phyloP scores from a whole-genome alignment of 768 basidiomycete species.

The Russula ochroleuca region DNA sequence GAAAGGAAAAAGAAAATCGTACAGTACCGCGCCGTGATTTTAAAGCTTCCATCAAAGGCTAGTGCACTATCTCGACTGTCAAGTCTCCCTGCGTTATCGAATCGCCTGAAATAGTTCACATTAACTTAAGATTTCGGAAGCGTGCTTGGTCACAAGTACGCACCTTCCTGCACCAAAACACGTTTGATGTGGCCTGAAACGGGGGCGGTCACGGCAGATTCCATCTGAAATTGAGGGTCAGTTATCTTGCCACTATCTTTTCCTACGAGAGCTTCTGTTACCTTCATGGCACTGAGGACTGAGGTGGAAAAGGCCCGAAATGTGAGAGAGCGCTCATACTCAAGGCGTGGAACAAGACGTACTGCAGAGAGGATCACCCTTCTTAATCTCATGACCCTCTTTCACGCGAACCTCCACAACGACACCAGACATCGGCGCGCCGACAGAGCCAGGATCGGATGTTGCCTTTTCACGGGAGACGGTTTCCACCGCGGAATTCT shows the following conservation, averaged over 20 bases:
- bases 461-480: conserved; percentile 93
- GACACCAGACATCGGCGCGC: conserved; percentile 96
- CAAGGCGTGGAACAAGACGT: conserved; percentile 37
- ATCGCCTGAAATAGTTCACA: conserved; percentile 54
- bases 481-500: conserved; percentile 94
- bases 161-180: conserved; percentile 85
- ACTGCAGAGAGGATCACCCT: conserved; percentile 94
- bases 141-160: conserved; percentile 25
- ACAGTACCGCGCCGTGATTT: conserved; percentile 2
- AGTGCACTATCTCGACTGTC: conserved; percentile 82
- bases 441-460: conserved; percentile 91
- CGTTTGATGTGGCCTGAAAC: conserved; percentile 96
- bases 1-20: conserved; percentile 4
- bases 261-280: conserved; percentile 34
- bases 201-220: conserved; percentile 92
- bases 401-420: conserved; percentile 98
- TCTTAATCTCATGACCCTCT: conserved; percentile 96
- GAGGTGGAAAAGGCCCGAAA: conserved; percentile 22
- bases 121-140: conserved; percentile 8
- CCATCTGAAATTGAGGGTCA: conserved; percentile 62
- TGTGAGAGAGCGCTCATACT: conserved; percentile 22
- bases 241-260: conserved; percentile 23
- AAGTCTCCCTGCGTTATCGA: conserved; percentile 94
- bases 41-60: conserved; percentile 6
- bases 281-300: conserved; percentile 98